Evolutionary conservation across 768 basidiomycete genomes (phyloP), one percentile per base, ranked within the genome.

Genomic region (Tremella mesenterica): DNA sequence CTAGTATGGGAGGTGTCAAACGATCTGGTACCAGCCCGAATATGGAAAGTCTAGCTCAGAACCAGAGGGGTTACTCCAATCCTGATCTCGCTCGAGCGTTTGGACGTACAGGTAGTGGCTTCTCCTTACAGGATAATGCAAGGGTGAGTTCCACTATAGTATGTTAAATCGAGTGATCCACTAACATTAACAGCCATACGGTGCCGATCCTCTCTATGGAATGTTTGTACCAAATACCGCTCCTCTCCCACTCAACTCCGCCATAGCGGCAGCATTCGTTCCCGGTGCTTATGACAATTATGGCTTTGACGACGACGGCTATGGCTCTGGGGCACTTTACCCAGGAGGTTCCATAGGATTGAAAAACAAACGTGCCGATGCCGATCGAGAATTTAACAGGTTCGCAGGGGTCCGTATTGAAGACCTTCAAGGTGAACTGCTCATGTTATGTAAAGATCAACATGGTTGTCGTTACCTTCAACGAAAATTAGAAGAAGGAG

Each of bases 401-500:
- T 99, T 96, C 71, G 85, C 93, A 27, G 93, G 93, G 6, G 92
- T 90, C 27, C 84, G 91, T 38, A 78, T 99, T 50, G 95, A 99
- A 70, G 95, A 99, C 66, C 77, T 99, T 21, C 85, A 86, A 61
- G 93, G 93, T 54, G 93, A 99, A 74, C 93, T 99, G 55, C 83
- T 90, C 13, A 78, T 82, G 0, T 75, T 99, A 16, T 97, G 95
- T 81, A 97, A 97, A 73, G 95, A 99, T 74, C 95, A 99, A 74
- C 93, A 97, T 73, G 95, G 95, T 2, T 99, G 95, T 70, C 83
- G 95, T 30, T 99, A 96, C 71, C 76, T 99, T 53, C 95, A 99
- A 76, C 97, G 97, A 82, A 96, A 97, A 75, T 80, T 99, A 23
- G 95, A 99, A 72, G 95, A 99, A 69, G 88, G 88, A 51, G 82